Percentiles rank a stretch among this genome's conserved stretches.
Evolutionary conservation across 345 rosid species (phyloP).

Genomic region (Geranium brycei): DNA sequence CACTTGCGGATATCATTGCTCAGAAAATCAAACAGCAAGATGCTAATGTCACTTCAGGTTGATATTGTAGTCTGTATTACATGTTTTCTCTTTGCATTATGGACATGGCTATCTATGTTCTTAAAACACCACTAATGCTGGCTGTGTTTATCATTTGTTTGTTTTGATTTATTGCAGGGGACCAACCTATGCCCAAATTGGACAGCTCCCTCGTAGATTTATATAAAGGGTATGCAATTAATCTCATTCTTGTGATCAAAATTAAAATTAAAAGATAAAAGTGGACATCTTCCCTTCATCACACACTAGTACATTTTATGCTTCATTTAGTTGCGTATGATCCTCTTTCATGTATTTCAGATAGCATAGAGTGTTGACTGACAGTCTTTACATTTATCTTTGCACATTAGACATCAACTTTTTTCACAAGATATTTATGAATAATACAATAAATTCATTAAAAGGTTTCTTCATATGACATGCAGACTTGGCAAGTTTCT

Average conservation of each 20-base stretch:
- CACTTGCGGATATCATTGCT: slow-evolving; percentile 69
- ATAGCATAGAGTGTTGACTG: too few species aligned
- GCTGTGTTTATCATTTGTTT: background rate
- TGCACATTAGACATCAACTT: too few species aligned
- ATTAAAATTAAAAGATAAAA: too few species aligned
- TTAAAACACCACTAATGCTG: background rate
- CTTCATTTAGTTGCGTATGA: too few species aligned
- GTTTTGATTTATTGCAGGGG: slow-evolving; percentile 30
- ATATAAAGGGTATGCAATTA: slow-evolving; percentile 50
- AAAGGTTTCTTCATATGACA: background rate
- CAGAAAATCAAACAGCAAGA: slow-evolving; percentile 39
- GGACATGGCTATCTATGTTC: too few species aligned
- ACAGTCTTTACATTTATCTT: too few species aligned
- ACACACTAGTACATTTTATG: too few species aligned
- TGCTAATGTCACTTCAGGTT: slow-evolving; percentile 57
- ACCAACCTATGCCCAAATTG: slow-evolving; percentile 56
- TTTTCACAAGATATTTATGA: background rate
- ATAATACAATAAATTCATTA: background rate
- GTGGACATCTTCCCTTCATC: background rate
- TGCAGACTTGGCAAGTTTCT: slow-evolving; percentile 70
- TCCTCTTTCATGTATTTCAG: too few species aligned
- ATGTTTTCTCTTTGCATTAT: too few species aligned
- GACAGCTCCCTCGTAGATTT: slow-evolving; percentile 50
- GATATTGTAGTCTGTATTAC: background rate
- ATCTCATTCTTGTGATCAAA: background rate